These are phyloP conservation scores for Microascus cirrosus DNA, from an alignment of 2,329 filamentous ascomycete species.

Conservation along the genomic window DNA sequence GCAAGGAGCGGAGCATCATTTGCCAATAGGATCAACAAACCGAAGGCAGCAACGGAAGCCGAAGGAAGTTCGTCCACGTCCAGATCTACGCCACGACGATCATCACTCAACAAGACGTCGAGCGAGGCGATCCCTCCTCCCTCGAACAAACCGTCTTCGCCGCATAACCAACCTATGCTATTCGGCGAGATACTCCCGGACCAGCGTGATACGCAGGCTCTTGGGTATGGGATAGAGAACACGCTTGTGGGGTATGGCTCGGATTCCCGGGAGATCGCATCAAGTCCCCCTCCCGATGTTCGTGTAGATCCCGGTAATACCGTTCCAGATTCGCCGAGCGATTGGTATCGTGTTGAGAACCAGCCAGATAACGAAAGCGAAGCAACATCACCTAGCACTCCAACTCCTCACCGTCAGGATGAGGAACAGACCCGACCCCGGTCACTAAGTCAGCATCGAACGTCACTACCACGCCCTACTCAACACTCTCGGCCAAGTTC, in stretches of 20 bases:
- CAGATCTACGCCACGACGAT: constrained; percentile 31
- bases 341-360: constrained; percentile 5
- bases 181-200: constrained; percentile 67
- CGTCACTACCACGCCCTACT: not conserved
- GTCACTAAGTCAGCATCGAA: not conserved
- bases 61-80: constrained; percentile 21
- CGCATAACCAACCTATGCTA: constrained; percentile 31
- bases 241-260: constrained; percentile 8
- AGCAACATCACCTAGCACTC: constrained; percentile 24
- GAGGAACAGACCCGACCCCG: not conserved
- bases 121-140: constrained; percentile 13
- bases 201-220: constrained; percentile 36
- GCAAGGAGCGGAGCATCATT: constrained; percentile 27
- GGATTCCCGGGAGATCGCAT: not conserved
- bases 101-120: constrained; percentile 15
- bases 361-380: constrained; percentile 7
- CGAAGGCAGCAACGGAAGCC: constrained; percentile 10
- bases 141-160: not conserved
- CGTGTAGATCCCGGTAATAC: not conserved
- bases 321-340: constrained; percentile 1
- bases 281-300: not conserved
- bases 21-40: constrained; percentile 44
- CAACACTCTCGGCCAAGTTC: not conserved
- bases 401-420: not conserved
- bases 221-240: constrained; percentile 49